These are phyloP conservation scores for Penicillium turbatum DNA, from an alignment of 495 filamentous ascomycete species.

Conservation along the genomic window DNA sequence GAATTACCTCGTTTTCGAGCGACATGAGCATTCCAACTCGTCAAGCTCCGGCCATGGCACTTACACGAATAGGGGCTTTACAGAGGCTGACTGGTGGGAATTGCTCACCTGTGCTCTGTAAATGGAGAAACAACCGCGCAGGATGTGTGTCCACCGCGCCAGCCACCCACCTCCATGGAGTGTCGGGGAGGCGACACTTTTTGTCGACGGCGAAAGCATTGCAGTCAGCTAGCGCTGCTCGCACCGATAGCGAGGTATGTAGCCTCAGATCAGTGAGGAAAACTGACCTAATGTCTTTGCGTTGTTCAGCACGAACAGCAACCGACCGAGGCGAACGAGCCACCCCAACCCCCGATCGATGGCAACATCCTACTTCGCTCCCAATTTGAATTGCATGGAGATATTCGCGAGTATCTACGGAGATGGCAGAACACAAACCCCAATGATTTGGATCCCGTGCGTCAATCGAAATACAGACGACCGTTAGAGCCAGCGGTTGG, in stretches of 20 bases:
- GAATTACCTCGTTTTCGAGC: slow-evolving; percentile 20
- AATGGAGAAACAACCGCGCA: slow-evolving; percentile 1
- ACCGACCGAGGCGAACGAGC: neutral
- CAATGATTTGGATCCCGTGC: slow-evolving; percentile 35
- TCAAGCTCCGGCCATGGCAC: slow-evolving; percentile 24
- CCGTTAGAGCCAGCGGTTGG: neutral
- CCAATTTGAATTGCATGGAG: slow-evolving; percentile 34
- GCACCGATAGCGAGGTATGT: slow-evolving; percentile 11
- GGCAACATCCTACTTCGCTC: slow-evolving; percentile 26
- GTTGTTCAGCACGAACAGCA: slow-evolving; percentile 6
- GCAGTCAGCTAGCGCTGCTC: neutral
- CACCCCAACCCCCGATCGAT: slow-evolving; percentile 13
- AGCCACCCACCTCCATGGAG: neutral
- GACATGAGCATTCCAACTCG: slow-evolving; percentile 5
- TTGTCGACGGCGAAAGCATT: slow-evolving; percentile 12
- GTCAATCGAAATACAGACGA: slow-evolving; percentile 19
- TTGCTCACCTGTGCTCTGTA: slow-evolving; percentile 1
- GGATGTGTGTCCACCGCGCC: neutral
- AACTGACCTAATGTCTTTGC: neutral
- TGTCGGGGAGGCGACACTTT: slow-evolving; percentile 3
- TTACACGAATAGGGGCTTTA: slow-evolving; percentile 22
- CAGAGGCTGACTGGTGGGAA: slow-evolving; percentile 15
- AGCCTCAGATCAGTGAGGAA: neutral
- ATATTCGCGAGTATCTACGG: slow-evolving; percentile 50
- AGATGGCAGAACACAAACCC: slow-evolving; percentile 47